Evolutionary conservation across 163 green algal genomes (phyloP).

Genomic region (Scenedesmus sp.): DNA sequence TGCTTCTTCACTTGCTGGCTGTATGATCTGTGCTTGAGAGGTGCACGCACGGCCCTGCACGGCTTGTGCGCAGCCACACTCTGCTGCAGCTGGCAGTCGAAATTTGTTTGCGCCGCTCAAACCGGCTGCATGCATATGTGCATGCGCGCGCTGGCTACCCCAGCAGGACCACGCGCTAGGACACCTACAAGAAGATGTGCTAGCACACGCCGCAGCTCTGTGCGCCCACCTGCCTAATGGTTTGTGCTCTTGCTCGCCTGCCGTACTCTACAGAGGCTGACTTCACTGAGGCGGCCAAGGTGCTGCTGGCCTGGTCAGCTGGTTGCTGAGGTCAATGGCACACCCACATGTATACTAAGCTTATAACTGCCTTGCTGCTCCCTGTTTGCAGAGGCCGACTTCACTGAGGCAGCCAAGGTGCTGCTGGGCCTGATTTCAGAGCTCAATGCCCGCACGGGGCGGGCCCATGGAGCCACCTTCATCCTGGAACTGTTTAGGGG

Average conservation of each 20-base stretch:
- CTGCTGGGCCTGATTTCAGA: constrained; percentile 63
- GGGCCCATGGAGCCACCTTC: constrained; percentile 43
- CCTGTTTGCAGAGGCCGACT: constrained; percentile 56
- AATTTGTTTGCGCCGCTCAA: neutral
- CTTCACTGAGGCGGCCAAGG: constrained; percentile 57
- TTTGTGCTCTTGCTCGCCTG: no score
- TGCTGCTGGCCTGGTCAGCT: constrained; percentile 58
- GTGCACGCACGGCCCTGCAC: no score
- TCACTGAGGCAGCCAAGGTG: constrained; percentile 58
- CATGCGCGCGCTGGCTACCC: neutral
- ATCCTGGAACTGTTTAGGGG: constrained; percentile 77
- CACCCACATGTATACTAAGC: neutral
- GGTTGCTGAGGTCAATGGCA: constrained; percentile 40
- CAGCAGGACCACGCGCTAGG: neutral
- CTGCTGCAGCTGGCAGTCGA: no score
- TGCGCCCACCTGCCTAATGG: no score
- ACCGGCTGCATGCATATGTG: neutral
- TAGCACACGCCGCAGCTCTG: no score
- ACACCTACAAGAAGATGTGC: neutral
- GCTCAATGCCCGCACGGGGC: neutral
- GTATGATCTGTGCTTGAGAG: no score
- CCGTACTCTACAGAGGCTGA: constrained; percentile 53
- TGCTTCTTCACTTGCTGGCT: neutral
- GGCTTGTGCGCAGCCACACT: no score
- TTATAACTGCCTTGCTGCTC: neutral